These are phyloP conservation scores for Backusella liffmaniae DNA, from an alignment of 192 early-diverging fungal species.

Conservation along the genomic window DNA sequence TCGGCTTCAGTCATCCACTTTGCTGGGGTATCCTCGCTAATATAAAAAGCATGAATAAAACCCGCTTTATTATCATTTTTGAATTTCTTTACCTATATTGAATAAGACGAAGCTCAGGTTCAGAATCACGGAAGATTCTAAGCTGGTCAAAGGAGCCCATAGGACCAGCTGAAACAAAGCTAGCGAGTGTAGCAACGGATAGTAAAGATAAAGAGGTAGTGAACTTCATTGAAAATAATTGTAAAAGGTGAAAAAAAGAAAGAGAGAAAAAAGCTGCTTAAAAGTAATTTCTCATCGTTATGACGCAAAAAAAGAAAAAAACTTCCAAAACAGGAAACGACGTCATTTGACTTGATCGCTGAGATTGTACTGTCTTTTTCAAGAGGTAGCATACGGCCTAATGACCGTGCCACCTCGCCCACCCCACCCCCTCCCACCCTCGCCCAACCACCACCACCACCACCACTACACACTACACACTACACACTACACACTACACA, in stretches of 20 bases:
- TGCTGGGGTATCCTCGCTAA: conserved; percentile 47
- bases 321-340: neutral
- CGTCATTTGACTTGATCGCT: neutral
- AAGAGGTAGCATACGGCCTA: no score
- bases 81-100: conserved; percentile 35
- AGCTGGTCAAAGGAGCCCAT: conserved; percentile 7
- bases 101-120: conserved; percentile 48
- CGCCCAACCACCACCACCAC: no score
- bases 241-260: neutral
- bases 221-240: neutral
- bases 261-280: neutral
- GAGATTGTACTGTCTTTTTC: neutral
- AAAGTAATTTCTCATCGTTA: neutral
- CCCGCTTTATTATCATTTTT: neutral
- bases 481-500: no score
- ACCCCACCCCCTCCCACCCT: no score
- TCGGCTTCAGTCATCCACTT: conserved; percentile 60
- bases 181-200: neutral
- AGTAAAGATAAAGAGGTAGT: conserved; percentile 1
- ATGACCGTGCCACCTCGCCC: no score
- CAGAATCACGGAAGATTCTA: conserved; percentile 8
- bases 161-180: conserved; percentile 13
- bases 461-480: no score
- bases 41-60: neutral
- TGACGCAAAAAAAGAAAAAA: conserved; percentile 7